Conservation (phyloP, 2,329 filamentous ascomycete genomes). For the Epichloe brachyelytri region DNA sequence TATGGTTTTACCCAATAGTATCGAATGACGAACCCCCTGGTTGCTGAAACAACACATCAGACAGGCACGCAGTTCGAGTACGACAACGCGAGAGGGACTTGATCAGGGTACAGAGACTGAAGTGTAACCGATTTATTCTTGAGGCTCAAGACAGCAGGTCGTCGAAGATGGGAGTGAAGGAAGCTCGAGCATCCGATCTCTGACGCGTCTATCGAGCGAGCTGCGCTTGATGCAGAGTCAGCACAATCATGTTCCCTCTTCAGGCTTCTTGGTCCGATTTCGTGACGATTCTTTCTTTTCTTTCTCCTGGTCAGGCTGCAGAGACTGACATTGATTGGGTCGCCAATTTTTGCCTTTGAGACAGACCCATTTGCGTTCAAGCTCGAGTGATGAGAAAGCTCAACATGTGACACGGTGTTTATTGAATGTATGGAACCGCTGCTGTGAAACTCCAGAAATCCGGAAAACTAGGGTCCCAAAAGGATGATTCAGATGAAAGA, state of each 20-base stretch:
- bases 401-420: background rate
- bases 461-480: too few species aligned
- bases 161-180: background rate
- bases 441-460: background rate
- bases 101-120: background rate
- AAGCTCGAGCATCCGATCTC: background rate
- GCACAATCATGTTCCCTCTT: background rate
- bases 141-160: background rate
- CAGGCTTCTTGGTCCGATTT: background rate
- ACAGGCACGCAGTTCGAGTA: background rate
- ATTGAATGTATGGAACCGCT: background rate
- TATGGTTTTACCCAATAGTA: background rate
- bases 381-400: background rate
- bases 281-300: background rate
- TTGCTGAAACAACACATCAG: constrained; percentile 3
- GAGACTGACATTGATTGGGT: background rate
- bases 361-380: background rate
- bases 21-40: constrained; percentile 5
- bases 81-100: background rate
- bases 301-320: background rate
- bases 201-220: background rate
- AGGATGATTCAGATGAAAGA: background rate
- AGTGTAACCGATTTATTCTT: background rate
- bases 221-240: background rate
- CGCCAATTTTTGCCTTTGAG: background rate